These are phyloP conservation scores for Solanum infundibuliforme DNA, from an alignment of 257 asterid genomes.

Conservation along the genomic window DNA sequence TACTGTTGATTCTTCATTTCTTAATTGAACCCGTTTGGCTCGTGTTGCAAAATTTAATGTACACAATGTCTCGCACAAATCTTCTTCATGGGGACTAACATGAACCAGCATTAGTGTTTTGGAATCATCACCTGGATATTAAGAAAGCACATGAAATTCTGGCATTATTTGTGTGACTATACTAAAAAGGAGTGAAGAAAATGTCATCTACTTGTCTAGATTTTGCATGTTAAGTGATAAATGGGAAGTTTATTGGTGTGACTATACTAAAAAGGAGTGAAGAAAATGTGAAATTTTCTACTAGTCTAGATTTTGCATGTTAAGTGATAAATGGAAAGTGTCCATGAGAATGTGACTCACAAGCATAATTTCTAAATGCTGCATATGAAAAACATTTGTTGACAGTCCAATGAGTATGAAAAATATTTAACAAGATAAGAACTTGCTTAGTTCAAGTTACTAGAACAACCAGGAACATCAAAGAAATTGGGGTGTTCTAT, in stretches of 20 bases:
- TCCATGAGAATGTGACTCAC: neutral
- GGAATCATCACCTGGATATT: conserved; percentile 9
- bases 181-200: neutral
- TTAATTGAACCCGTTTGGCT: neutral
- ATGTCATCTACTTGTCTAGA: neutral
- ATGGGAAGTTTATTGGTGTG: neutral
- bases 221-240: neutral
- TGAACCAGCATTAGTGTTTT: conserved; percentile 16
- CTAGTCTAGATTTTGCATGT: neutral
- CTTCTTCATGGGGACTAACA: conserved; percentile 7
- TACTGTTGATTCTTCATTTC: conserved; percentile 8
- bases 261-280: neutral
- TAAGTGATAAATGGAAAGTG: neutral
- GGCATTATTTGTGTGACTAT: neutral
- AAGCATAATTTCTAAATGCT: neutral
- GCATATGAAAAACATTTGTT: neutral
- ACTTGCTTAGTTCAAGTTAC: neutral
- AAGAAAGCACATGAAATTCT: neutral
- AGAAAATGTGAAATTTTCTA: neutral
- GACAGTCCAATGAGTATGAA: neutral
- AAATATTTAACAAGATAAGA: neutral
- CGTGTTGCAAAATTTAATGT: conserved; percentile 15
- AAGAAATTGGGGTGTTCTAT: neutral
- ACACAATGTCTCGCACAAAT: conserved; percentile 12
- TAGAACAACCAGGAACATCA: neutral